phyloP scores from a whole-genome alignment of 495 filamentous ascomycete genomes.

The Neurospora sp. region DNA sequence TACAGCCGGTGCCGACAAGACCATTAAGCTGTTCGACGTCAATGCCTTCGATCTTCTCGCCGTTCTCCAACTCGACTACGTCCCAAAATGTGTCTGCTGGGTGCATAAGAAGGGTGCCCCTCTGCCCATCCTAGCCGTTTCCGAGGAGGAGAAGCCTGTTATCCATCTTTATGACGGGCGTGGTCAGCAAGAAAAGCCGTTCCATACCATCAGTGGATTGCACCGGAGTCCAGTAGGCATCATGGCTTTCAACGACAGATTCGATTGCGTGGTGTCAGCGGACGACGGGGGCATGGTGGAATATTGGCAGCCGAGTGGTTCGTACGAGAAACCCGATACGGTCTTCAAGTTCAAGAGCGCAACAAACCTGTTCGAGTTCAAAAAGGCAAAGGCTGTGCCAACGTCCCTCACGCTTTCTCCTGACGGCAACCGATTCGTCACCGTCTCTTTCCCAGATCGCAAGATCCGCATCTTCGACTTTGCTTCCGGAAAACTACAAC shows the following conservation, averaged over 20 bases:
- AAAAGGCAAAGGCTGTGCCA: slow-evolving; percentile 81
- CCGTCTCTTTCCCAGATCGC: slow-evolving; percentile 87
- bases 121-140: slow-evolving; percentile 78
- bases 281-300: slow-evolving; percentile 93
- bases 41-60: slow-evolving; percentile 85
- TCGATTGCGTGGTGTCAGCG: slow-evolving; percentile 79
- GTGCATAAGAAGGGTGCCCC: slow-evolving; percentile 83
- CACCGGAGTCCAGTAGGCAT: slow-evolving; percentile 71
- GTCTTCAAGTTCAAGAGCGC: slow-evolving; percentile 88
- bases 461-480: slow-evolving; percentile 92
- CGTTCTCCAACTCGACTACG: slow-evolving; percentile 64
- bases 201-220: slow-evolving; percentile 64
- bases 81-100: slow-evolving; percentile 81
- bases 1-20: slow-evolving; percentile 75
- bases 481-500: slow-evolving; percentile 71
- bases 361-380: slow-evolving; percentile 93
- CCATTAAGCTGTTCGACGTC: slow-evolving; percentile 93
- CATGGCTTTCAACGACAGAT: slow-evolving; percentile 82
- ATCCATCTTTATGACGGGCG: slow-evolving; percentile 85
- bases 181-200: slow-evolving; percentile 61
- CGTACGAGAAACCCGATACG: slow-evolving; percentile 81
- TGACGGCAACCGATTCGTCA: slow-evolving; percentile 72
- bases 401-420: slow-evolving; percentile 81
- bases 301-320: slow-evolving; percentile 77
- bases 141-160: slow-evolving; percentile 58